Evolutionary conservation across 1,139 yeast genomes (phyloP), one percentile per base, ranked within the genome.

Genomic region (Lizanozyma gosingica): DNA sequence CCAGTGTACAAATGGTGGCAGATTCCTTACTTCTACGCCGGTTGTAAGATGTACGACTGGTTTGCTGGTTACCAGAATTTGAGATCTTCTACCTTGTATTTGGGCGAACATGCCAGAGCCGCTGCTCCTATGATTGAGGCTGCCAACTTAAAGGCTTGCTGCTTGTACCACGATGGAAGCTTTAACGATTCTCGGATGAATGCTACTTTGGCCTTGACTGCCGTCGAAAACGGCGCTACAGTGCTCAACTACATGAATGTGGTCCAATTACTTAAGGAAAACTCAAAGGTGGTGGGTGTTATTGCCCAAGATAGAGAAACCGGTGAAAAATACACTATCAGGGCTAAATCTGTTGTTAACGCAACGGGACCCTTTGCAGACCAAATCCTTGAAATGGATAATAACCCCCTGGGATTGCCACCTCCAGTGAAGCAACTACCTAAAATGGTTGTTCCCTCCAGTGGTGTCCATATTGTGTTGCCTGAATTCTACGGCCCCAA

Each of bases 1-100:
- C 97, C 97, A 17, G 90, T 88, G 46, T 90, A 90, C 71, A 81
- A 80, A 57, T 86, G 88, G 79, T 90, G 97, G 97, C 95, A 88
- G 67, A 78, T 87, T 44, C 97, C 97, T 40, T 90, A 90, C 68
- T 88, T 84, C 68, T 90, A 85, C 68, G 80, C 78, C 38, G 97
- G 97, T 46, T 85, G 94, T 57, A 85, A 88, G 64, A 73, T 84
- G 77, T 90, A 90, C 67, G 97, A 90, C 63, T 68, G 92, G 67
- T 83, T 90, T 57, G 97, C 97, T 34, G 97, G 97, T 39, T 69
- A 73, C 49, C 94, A 87, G 61, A 87, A 87, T 66, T 73, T 90
- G 63, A 80, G 87, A 58, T 71, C 78, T 45, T 82, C 95, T 33
- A 88, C 87, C 55, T 63, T 86, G 47, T 71, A 88, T 58, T 73